Percentiles rank a stretch among this genome's conserved stretches.
Conservation (phyloP, 305 asterid species). For the Fraxinus sp. region DNA sequence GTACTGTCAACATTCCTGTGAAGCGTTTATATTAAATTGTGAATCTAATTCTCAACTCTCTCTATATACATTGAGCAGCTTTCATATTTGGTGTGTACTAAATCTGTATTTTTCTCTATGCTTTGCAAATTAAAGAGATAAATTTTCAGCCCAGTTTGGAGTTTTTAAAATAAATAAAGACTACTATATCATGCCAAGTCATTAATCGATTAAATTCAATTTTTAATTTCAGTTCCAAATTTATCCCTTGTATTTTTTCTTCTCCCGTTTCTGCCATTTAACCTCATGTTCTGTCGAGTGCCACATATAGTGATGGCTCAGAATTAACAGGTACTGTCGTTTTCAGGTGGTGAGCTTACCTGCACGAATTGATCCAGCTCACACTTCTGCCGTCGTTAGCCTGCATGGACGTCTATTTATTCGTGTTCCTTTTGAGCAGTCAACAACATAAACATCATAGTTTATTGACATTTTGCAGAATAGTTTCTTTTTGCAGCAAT, state of each 20-base stretch:
- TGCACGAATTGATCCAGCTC: conserved; percentile 81
- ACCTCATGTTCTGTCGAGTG: background rate
- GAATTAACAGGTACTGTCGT: conserved; percentile 6
- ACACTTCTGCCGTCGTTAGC: conserved; percentile 93
- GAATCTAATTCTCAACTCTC: background rate
- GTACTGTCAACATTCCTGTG: background rate
- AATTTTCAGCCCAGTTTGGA: background rate
- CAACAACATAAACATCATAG: conserved; percentile 28
- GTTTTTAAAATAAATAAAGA: background rate
- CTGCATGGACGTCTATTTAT: conserved; percentile 89
- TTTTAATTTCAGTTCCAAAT: background rate
- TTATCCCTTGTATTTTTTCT: background rate
- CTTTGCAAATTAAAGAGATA: background rate
- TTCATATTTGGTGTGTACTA: background rate
- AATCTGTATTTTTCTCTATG: background rate
- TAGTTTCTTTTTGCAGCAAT: background rate
- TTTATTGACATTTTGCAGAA: background rate
- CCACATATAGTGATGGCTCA: background rate
- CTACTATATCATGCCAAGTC: background rate
- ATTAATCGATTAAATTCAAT: background rate
- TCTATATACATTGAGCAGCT: background rate
- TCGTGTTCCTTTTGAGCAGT: conserved; percentile 81
- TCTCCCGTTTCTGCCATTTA: background rate
- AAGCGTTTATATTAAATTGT: background rate
- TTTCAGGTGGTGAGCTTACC: conserved; percentile 87